Evolutionary conservation across 352 stramenopile genomes (phyloP), one percentile per base, ranked within the genome.

Genomic region (Phytophthora agathidicida): DNA sequence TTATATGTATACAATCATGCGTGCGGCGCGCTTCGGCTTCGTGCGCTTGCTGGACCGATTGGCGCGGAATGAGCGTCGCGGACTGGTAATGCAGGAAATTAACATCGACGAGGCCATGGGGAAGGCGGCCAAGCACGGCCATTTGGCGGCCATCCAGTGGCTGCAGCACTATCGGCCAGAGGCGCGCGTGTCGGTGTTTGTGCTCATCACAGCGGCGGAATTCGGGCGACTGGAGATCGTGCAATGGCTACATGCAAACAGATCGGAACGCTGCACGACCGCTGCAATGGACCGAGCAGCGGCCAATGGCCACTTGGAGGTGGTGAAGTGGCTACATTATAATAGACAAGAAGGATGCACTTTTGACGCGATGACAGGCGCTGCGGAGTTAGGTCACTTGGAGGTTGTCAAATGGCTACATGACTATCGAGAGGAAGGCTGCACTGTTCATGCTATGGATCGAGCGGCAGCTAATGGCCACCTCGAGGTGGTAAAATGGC

Each of bases 351-450:
- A 86, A 45, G 73, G 73, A 2, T 73, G 66, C 41, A 75, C 67
- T 1, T 32, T 31, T 6, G 56, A 59, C 7, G 73, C 76, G 2
- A 76, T 86, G 58, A 67, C 72, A 14, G 36, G 75, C 10, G 73
- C 76, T 2, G 73, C 76, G 20, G 73, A 65, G n/a, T n/a, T n/a
- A 17, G 73, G 73, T 4, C 66, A 84, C 46, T 63, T 86, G 20
- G 14, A 56, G 1, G 51, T 79, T 0, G 52, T 85, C 9, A 20
- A 79, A 42, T 85, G 65, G 67, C 63, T 85, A 0, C 48, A 80
- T 37, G 33, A 61, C 23, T 32, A 79, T 57, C 32, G 46, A 36
- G 2, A 1, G n/a, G 48, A 57, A 42, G 72, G 72, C 2, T 86
- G 72, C 30, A 77, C 68, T n/a, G n/a, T n/a, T n/a, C n/a, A n/a